Conservation (phyloP, 495 filamentous ascomycete genomes). For the Podospora comata region DNA sequence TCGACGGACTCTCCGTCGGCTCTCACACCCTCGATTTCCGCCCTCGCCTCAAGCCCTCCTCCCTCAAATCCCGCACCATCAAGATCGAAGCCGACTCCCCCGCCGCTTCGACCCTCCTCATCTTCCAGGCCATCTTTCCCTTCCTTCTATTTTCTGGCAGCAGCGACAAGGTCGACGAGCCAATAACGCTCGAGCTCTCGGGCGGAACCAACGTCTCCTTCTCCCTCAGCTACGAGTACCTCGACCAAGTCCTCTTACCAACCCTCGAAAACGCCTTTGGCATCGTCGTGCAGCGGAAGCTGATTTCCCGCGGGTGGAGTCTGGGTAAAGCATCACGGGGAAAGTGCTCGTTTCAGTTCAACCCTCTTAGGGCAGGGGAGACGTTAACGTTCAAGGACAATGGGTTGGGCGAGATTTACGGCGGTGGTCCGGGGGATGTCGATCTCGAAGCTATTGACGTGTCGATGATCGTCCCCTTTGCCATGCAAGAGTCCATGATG, state of each 20-base stretch:
- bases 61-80: constrained; percentile 39
- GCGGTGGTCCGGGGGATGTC: constrained; percentile 3
- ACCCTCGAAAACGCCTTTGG: constrained; percentile 63
- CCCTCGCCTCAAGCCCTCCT: constrained; percentile 40
- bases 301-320: constrained; percentile 67
- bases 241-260: constrained; percentile 70
- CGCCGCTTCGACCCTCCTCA: constrained; percentile 59
- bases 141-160: constrained; percentile 62
- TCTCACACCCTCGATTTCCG: constrained; percentile 53
- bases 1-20: constrained; percentile 54
- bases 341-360: constrained; percentile 55
- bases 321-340: constrained; percentile 56
- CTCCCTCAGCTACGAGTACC: constrained; percentile 73
- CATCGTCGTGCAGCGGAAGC: constrained; percentile 50
- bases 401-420: not conserved
- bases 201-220: constrained; percentile 77
- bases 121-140: constrained; percentile 79
- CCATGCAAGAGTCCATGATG: constrained; percentile 43
- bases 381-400: constrained; percentile 47
- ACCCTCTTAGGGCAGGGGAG: constrained; percentile 46
- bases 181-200: constrained; percentile 57
- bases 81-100: constrained; percentile 41
- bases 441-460: constrained; percentile 58
- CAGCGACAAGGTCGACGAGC: constrained; percentile 33
- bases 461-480: constrained; percentile 52